These are phyloP conservation scores for Glomus cerebriforme DNA, from an alignment of 192 early-diverging fungal species.

Conservation along the genomic window DNA sequence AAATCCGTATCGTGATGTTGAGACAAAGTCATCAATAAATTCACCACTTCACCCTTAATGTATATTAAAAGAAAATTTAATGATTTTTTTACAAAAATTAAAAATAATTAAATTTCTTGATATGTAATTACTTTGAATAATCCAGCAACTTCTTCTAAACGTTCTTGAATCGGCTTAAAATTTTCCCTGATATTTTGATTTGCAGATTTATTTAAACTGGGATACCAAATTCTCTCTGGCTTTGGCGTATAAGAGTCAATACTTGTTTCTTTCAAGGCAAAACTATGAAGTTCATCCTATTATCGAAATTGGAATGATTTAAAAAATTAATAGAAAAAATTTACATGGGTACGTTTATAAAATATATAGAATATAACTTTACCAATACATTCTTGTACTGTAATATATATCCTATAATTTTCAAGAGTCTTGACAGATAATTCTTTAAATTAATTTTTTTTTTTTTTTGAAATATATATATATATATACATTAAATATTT, in stretches of 20 bases:
- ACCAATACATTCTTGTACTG: slow-evolving; percentile 61
- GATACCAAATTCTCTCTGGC: neutral
- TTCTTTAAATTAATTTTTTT: slow-evolving; percentile 13
- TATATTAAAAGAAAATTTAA: slow-evolving; percentile 27
- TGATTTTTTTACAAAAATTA: neutral
- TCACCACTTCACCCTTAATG: slow-evolving; percentile 56
- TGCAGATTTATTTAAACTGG: neutral
- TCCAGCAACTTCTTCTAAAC: slow-evolving; percentile 18
- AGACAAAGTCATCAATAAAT: slow-evolving; percentile 57
- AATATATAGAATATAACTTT: slow-evolving; percentile 25
- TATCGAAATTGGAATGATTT: slow-evolving; percentile 8
- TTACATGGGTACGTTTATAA: neutral
- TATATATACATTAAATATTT: no score
- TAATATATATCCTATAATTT: slow-evolving; percentile 67
- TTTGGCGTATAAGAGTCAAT: neutral
- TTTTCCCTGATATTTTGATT: neutral
- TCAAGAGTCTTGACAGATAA: slow-evolving; percentile 48
- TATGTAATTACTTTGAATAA: slow-evolving; percentile 40
- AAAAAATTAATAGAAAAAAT: neutral
- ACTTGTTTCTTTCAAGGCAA: slow-evolving; percentile 44
- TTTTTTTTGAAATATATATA: no score
- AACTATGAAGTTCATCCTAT: slow-evolving; percentile 53
- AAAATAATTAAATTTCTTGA: neutral
- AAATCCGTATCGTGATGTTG: slow-evolving; percentile 71
- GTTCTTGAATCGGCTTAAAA: slow-evolving; percentile 32